Base-by-base conservation (phyloP, 768 basidiomycete species). In the Lepiota subincarnata region DNA sequence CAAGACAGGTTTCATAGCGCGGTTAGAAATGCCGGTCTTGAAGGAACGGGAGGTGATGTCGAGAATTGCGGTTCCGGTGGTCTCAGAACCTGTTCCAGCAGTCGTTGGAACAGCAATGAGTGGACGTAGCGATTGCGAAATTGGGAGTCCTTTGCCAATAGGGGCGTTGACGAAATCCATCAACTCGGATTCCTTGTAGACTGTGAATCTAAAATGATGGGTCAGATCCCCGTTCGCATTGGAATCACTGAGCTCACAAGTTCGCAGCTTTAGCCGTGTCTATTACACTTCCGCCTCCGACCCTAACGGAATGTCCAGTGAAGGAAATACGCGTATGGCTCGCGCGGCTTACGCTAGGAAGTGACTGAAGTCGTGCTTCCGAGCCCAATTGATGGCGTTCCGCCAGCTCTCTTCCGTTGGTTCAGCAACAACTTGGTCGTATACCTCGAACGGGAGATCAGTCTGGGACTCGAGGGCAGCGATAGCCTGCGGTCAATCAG, bases 131-230 rank as follows among this genome's bases (percentile, higher is more conserved):
- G 75, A 71, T 64, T 89, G 73, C 2, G 79, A 72, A 57, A 98
- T 87, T 2, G 95, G 91, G 36, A 86, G 76, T 4, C 95, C 95
- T 69, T 92, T 94, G 39, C 96, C 96, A 49, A 98, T 76, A 0
- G 96, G 96, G 1, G 96, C 94, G 64, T 98, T 98, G 69, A 98
- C 90, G 67, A 96, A 98, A 67, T 98, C 96, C 73, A 94, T 88
- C 8, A 98, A 73, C 64, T 97, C 91, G 0, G 90, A 82, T 58
- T 98, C 92, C 60, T 87, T 87, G 76, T 98, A 98, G 10, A 91
- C 90, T 0, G 89, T 79, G 68, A 94, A 95, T 55, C 89, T 92
- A 56, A 18, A 36, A 51, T 47, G 37, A 65, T 38, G 58, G 16
- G 53, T 40, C 6, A 31, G 16, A 19, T 13, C 11, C 35, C 36